These are phyloP conservation scores for Camelina neglecta DNA, from an alignment of 345 rosid species.

Conservation along the genomic window DNA sequence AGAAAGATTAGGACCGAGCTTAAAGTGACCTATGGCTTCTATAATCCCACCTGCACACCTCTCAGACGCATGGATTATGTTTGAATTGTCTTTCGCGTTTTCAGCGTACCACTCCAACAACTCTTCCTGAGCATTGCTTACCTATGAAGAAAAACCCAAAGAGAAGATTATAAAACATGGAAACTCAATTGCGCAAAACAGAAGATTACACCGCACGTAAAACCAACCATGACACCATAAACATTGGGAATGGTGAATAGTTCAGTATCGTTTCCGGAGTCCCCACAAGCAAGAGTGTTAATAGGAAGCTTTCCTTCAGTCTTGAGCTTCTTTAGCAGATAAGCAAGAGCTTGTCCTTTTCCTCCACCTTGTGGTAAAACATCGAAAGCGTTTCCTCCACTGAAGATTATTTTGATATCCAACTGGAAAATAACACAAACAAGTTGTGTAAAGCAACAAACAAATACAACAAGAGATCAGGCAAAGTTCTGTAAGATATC, in stretches of 20 bases:
- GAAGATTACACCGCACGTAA: background rate
- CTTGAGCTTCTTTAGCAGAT: constrained; percentile 74
- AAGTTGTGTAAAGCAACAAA: background rate
- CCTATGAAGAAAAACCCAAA: constrained; percentile 49
- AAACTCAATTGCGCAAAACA: background rate
- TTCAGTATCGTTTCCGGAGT: constrained; percentile 97
- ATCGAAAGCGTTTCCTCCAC: constrained; percentile 93
- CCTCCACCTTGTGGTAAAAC: constrained; percentile 93
- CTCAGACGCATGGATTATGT: constrained; percentile 75
- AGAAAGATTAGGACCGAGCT: constrained; percentile 77
- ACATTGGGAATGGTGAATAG: constrained; percentile 86
- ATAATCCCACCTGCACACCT: constrained; percentile 90
- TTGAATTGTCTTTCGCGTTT: constrained; percentile 77
- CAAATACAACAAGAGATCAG: constrained; percentile 6
- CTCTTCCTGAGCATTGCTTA: constrained; percentile 95
- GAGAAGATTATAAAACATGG: background rate
- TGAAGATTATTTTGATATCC: constrained; percentile 85
- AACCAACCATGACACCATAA: constrained; percentile 87
- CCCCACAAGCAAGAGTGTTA: constrained; percentile 93
- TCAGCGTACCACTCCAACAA: constrained; percentile 83
- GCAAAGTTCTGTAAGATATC: background rate
- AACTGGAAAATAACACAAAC: constrained; percentile 52
- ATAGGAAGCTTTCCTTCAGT: constrained; percentile 67
- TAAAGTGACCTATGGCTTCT: constrained; percentile 88
- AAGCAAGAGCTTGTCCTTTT: constrained; percentile 97